Base-by-base conservation (phyloP, 2,329 filamentous ascomycete genomes). In the Colletotrichum camelliae region DNA sequence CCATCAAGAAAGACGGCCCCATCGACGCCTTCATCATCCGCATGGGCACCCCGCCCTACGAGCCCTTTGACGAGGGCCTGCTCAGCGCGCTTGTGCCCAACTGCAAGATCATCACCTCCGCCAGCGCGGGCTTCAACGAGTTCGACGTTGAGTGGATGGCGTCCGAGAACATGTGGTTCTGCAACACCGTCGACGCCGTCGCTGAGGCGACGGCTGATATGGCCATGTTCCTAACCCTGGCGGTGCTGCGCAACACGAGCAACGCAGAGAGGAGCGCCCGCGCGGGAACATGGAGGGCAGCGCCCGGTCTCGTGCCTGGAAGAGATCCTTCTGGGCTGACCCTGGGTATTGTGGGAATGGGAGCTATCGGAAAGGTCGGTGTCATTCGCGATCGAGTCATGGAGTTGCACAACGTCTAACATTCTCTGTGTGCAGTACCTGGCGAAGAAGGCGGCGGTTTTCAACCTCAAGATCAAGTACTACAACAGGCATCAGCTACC, bases 161-260 rank as follows among this genome's bases (percentile, higher is more conserved):
- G 0, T 55, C 72, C 15, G 77, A 85, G 8, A 82, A 82, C 7
- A 86, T 91, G 31, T 88, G 84, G 81, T 91, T 92, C 78, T 91
- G 88, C 82, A 91, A 90, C 77, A 86, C 86, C 0, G 80, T 87
- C 4, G 85, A 91, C 75, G 90, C 89, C 0, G 89, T 89, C 1
- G 86, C 89, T 0, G 87, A 91, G 72, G 88, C 89, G 3, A 89
- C 87, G 0, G 87, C 88, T 1, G 87, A 89, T 58, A 87, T 89
- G 85, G 86, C 89, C 16, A 77, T 84, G 33, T 85, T 84, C 55
- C 67, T 85, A 0, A 78, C 71, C 1, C 68, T 85, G 1, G 80
- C 82, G 1, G 80, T 86, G 1, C 78, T 91, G 24, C 86, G 88
- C 67, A 87, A 91, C 73, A 84, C 87, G 1, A 84, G 79, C 5